These are phyloP conservation scores for Aspergillus ustus DNA, from an alignment of 2,329 filamentous ascomycete species.

Conservation along the genomic window DNA sequence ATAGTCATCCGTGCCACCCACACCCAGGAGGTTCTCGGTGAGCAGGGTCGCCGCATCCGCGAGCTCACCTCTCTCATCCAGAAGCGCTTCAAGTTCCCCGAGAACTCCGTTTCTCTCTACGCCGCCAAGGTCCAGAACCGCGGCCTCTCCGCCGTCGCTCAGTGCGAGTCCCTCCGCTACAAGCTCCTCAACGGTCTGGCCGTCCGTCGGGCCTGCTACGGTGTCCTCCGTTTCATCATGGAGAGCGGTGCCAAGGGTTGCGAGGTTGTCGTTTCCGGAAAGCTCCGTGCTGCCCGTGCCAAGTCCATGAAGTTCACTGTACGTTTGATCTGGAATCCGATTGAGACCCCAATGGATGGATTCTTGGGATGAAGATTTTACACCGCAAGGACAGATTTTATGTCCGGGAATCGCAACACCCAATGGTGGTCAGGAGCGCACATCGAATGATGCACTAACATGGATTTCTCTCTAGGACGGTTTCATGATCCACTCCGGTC, in stretches of 20 bases:
- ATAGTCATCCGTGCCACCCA: conserved; percentile 96
- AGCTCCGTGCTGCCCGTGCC: conserved; percentile 97
- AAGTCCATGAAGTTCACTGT: conserved; percentile 99
- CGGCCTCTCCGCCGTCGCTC: conserved; percentile 98
- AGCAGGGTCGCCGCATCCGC: conserved; percentile 99
- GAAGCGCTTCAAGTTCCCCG: conserved; percentile 99
- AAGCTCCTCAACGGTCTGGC: conserved; percentile 99
- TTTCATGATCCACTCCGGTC: conserved; percentile 99
- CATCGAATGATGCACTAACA: conserved; percentile 13
- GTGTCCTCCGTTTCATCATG: conserved; percentile 99
- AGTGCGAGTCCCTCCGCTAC: conserved; percentile 99
- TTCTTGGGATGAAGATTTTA: background rate
- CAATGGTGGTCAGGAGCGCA: background rate
- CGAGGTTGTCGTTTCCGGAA: conserved; percentile 98
- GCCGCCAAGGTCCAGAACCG: conserved; percentile 99
- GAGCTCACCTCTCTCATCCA: conserved; percentile 99
- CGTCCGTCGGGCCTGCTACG: conserved; percentile 98
- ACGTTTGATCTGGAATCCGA: conserved; percentile 40
- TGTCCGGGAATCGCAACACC: background rate
- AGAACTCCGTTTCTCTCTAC: conserved; percentile 99
- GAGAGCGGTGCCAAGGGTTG: conserved; percentile 99
- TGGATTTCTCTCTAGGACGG: conserved; percentile 64
- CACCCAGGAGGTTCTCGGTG: conserved; percentile 99
- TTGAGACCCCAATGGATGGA: background rate
- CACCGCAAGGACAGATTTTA: background rate